A percentile compares a stretch with the other conserved stretches of the same genome.
Evolutionary conservation across 495 filamentous ascomycete genomes (phyloP).

Genomic region (Polyplosphaeria fusca): DNA sequence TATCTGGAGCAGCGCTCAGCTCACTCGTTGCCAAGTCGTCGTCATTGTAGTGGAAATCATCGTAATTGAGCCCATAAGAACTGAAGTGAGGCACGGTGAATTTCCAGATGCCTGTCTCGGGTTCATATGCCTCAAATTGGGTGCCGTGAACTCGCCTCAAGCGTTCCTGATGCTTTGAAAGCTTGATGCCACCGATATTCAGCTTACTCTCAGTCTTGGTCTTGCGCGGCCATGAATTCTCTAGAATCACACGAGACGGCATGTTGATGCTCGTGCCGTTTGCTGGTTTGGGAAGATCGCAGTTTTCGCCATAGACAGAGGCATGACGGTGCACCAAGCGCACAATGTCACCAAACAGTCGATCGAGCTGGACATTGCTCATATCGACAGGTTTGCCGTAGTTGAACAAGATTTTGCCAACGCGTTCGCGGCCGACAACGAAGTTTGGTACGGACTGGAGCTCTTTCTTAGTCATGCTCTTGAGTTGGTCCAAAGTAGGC

Average conservation of each 20-base stretch:
- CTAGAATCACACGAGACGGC: conserved; percentile 75
- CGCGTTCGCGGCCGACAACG: conserved; percentile 74
- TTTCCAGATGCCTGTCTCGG: conserved; percentile 75
- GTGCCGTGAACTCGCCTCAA: conserved; percentile 75
- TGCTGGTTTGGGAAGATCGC: conserved; percentile 63
- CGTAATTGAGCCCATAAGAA: conserved; percentile 88
- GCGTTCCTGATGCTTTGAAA: conserved; percentile 75
- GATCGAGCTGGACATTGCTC: conserved; percentile 64
- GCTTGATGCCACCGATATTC: conserved; percentile 53
- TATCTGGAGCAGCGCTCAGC: conserved; percentile 59
- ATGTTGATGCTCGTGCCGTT: conserved; percentile 87
- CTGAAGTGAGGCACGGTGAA: conserved; percentile 94
- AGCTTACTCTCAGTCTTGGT: neutral
- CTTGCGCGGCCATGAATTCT: conserved; percentile 81
- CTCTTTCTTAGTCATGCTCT: conserved; percentile 68
- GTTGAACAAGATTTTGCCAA: conserved; percentile 77
- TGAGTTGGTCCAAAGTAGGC: conserved; percentile 66
- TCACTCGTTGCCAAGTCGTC: conserved; percentile 46
- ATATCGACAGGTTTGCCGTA: conserved; percentile 63
- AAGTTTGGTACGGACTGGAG: conserved; percentile 68
- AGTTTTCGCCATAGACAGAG: conserved; percentile 74
- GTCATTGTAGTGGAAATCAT: no score
- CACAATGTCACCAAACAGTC: conserved; percentile 70
- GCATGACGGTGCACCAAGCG: conserved; percentile 68
- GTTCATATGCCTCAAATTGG: conserved; percentile 73